phyloP scores from a whole-genome alignment of 306 rosid genomes.

The Pyrus betulifolia region DNA sequence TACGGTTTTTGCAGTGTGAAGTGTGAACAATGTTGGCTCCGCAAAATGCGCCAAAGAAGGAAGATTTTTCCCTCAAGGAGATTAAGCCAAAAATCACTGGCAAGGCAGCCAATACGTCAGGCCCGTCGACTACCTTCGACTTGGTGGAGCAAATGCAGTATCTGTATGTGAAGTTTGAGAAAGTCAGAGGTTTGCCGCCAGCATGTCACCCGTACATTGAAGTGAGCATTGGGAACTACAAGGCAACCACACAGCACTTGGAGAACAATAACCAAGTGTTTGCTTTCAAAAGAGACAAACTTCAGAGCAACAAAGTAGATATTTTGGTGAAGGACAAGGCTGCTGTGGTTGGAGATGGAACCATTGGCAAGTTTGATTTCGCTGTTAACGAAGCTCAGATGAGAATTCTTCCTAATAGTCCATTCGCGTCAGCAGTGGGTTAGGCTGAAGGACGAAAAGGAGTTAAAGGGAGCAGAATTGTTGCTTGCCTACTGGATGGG shows the following conservation, averaged over 20 bases:
- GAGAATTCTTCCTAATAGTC: neutral
- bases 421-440: neutral
- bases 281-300: neutral
- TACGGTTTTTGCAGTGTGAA: neutral
- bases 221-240: constrained; percentile 1
- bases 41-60: neutral
- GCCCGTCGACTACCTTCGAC: neutral
- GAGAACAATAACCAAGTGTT: neutral
- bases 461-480: constrained; percentile 8
- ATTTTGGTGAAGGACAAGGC: neutral
- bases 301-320: neutral
- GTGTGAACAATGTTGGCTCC: neutral
- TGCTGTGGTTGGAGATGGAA: neutral
- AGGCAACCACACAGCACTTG: neutral
- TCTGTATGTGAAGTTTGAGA: constrained; percentile 25
- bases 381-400: neutral
- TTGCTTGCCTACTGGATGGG: constrained; percentile 37
- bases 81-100: neutral
- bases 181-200: constrained; percentile 11
- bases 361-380: neutral
- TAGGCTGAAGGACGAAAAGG: neutral
- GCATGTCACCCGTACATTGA: neutral
- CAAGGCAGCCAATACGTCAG: neutral
- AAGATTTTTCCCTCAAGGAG: constrained; percentile 3
- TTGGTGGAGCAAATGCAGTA: constrained; percentile 28